Conservation (phyloP, 805 yeast species). For the Ogataea minuta region DNA sequence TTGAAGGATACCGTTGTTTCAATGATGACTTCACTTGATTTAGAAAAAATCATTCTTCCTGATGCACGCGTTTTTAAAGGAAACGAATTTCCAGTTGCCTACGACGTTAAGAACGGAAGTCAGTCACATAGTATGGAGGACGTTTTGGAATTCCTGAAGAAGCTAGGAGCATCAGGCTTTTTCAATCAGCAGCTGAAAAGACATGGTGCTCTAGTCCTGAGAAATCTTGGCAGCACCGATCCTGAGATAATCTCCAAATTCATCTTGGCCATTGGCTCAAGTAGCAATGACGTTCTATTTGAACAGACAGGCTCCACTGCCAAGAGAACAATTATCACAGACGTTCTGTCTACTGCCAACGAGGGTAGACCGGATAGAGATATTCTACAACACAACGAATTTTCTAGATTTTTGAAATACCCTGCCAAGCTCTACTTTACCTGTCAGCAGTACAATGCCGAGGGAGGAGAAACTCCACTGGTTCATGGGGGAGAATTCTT, state of each 20-base stretch:
- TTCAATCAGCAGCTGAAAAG: conserved; percentile 25
- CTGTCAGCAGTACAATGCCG: conserved; percentile 22
- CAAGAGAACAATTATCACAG: conserved; percentile 27
- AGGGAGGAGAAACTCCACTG: conserved; percentile 37
- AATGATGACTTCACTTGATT: neutral
- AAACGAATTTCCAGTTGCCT: conserved; percentile 23
- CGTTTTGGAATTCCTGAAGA: conserved; percentile 11
- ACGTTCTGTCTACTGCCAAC: conserved; percentile 31
- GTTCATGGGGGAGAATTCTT: conserved; percentile 35
- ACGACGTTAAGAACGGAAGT: conserved; percentile 2
- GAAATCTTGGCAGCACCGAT: conserved; percentile 25
- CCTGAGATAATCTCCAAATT: conserved; percentile 23
- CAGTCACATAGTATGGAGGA: conserved; percentile 4
- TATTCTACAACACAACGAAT: conserved; percentile 36
- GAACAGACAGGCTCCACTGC: conserved; percentile 33
- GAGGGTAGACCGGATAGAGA: conserved; percentile 29
- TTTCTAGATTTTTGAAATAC: conserved; percentile 30
- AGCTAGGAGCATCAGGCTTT: conserved; percentile 23
- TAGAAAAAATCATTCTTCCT: conserved; percentile 6
- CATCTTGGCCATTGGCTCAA: conserved; percentile 24
- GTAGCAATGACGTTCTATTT: conserved; percentile 26
- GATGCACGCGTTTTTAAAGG: conserved; percentile 20
- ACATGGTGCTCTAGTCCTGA: conserved; percentile 32
- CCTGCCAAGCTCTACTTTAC: conserved; percentile 31
- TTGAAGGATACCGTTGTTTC: neutral